phyloP scores from a whole-genome alignment of 2,329 filamentous ascomycete genomes.

The Ophiostoma ulmi region DNA sequence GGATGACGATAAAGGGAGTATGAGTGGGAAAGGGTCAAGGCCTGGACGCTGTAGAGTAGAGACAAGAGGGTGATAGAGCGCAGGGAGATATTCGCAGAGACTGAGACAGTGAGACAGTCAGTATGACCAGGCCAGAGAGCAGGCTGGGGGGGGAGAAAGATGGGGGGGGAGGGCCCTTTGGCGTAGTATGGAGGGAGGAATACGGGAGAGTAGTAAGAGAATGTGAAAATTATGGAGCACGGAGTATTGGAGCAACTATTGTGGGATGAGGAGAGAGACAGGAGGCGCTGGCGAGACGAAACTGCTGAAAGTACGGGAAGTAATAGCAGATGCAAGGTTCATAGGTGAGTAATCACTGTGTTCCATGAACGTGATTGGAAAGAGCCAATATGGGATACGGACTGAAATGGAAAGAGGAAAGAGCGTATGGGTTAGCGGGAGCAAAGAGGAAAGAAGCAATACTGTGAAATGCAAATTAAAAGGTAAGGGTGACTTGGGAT shows the following conservation, averaged over 20 bases:
- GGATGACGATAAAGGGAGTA: neutral
- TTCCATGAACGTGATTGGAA: neutral
- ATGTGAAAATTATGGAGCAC: slow-evolving; percentile 1
- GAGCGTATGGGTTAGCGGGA: neutral
- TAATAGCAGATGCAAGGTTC: neutral
- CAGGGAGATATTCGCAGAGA: neutral
- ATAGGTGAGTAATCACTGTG: neutral
- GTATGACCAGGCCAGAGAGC: neutral
- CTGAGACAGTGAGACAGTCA: neutral
- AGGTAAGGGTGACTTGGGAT: neutral
- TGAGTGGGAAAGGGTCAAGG: neutral
- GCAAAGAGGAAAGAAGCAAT: neutral
- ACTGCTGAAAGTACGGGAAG: neutral
- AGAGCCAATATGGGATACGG: neutral
- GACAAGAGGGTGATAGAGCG: neutral
- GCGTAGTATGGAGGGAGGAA: neutral
- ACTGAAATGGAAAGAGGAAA: neutral
- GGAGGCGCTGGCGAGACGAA: slow-evolving; percentile 8
- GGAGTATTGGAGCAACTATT: neutral
- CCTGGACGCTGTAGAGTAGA: neutral
- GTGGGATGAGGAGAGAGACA: slow-evolving; percentile 10
- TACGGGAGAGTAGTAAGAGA: neutral
- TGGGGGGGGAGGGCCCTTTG: neutral
- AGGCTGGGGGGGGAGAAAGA: slow-evolving; percentile 1
- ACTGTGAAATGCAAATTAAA: neutral